These are phyloP conservation scores for Penicillium soppii DNA, from an alignment of 495 filamentous ascomycete genomes.

Conservation along the genomic window DNA sequence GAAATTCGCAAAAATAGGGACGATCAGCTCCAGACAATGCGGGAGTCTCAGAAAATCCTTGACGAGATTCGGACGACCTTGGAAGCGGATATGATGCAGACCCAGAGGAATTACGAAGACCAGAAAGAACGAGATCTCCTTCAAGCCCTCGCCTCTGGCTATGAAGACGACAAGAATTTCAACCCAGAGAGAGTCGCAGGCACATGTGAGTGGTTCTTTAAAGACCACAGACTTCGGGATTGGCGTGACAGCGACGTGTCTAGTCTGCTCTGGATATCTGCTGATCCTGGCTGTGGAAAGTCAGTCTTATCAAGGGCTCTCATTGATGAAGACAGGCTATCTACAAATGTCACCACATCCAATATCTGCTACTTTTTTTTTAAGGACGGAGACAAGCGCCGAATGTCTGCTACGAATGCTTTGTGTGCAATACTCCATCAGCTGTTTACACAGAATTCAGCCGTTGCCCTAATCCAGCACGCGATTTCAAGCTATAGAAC, in stretches of 20 bases:
- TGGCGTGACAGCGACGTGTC: slow-evolving; percentile 28
- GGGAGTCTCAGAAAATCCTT: not conserved
- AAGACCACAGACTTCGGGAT: slow-evolving; percentile 21
- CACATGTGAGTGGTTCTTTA: slow-evolving; percentile 41
- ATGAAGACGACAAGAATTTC: slow-evolving; percentile 29
- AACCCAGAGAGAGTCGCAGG: slow-evolving; percentile 16
- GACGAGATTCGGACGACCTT: not conserved
- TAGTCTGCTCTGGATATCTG: slow-evolving; percentile 41
- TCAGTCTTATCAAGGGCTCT: slow-evolving; percentile 36
- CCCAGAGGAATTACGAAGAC: slow-evolving; percentile 7
- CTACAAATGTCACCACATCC: slow-evolving; percentile 14
- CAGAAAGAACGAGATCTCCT: slow-evolving; percentile 5
- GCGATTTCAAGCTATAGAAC: not conserved
- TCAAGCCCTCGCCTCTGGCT: slow-evolving; percentile 17
- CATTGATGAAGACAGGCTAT: slow-evolving; percentile 25
- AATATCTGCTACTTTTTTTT: slow-evolving; percentile 43
- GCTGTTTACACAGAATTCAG: slow-evolving; percentile 17
- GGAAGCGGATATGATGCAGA: slow-evolving; percentile 16
- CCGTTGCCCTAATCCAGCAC: not conserved
- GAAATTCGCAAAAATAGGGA: not conserved
- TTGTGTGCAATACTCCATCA: slow-evolving; percentile 37
- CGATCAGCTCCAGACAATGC: not conserved
- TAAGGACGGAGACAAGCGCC: slow-evolving; percentile 30
- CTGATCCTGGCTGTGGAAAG: slow-evolving; percentile 42
- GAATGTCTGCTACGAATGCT: slow-evolving; percentile 18